Evolutionary conservation across 257 asterid species (phyloP).

Genomic region (Penstemon eatonii): DNA sequence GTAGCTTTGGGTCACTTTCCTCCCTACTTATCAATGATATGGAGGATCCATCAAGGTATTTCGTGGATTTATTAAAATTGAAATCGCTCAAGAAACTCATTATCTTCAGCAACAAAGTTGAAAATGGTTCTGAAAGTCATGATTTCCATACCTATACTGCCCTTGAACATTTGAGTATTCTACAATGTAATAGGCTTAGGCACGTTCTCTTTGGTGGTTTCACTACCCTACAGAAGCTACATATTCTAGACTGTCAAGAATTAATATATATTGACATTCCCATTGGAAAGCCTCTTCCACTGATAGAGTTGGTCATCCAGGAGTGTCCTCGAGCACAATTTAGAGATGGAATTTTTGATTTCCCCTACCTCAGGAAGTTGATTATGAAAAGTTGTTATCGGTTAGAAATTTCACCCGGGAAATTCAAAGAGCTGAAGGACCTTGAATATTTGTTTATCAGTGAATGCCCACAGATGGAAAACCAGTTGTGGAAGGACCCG

Average conservation of each 20-base stretch:
- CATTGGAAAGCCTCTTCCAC: too few species aligned
- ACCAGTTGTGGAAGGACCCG: not conserved
- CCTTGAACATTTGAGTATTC: constrained; percentile 20
- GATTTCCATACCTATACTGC: not conserved
- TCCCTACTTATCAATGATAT: constrained; percentile 22
- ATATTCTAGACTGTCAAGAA: constrained; percentile 10
- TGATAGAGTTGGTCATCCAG: constrained; percentile 13
- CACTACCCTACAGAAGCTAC: constrained; percentile 16
- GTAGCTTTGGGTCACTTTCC: constrained; percentile 17
- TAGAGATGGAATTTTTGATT: too few species aligned
- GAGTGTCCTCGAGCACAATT: constrained; percentile 11
- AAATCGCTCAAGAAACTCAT: constrained; percentile 17
- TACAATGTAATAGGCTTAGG: constrained; percentile 13
- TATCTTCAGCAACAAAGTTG: constrained; percentile 6
- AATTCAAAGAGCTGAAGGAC: not conserved
- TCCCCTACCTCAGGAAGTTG: not conserved
- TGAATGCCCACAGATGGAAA: not conserved
- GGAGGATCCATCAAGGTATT: constrained; percentile 3
- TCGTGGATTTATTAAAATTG: not conserved
- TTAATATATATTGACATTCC: not conserved
- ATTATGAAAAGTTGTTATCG: not conserved
- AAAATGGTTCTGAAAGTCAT: not conserved
- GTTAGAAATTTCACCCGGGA: not conserved
- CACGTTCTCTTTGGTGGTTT: not conserved
- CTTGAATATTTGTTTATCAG: constrained; percentile 24